phyloP scores from a whole-genome alignment of 2,329 filamentous ascomycete species.

The Coniosporium tulheliwenetii region DNA sequence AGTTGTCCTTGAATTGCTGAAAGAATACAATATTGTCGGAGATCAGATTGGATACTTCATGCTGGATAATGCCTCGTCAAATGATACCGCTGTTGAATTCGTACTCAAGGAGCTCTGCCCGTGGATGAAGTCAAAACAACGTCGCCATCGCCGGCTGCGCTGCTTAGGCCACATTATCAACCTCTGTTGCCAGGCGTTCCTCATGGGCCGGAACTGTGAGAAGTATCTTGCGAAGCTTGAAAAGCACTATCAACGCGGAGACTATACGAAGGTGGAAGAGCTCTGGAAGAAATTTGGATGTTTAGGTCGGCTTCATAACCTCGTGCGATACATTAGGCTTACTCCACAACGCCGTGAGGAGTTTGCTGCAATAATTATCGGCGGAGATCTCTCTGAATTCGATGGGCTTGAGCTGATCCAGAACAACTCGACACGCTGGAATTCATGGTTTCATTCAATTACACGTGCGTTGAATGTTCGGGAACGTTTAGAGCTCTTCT shows the following conservation, averaged over 20 bases:
- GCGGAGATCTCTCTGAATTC: neutral
- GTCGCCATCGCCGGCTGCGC: neutral
- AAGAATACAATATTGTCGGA: neutral
- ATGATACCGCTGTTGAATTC: constrained; percentile 1
- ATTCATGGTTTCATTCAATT: too few relatives aligned
- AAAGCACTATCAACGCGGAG: neutral
- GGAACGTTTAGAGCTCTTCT: too few relatives aligned
- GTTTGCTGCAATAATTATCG: neutral
- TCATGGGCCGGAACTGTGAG: neutral
- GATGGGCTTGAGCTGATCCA: neutral
- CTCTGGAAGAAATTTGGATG: neutral
- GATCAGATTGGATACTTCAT: constrained; percentile 1
- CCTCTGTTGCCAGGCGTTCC: constrained; percentile 2
- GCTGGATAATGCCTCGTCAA: neutral
- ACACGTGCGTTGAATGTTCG: too few relatives aligned
- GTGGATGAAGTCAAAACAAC: neutral
- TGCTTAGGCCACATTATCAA: constrained; percentile 5
- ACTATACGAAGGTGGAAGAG: neutral
- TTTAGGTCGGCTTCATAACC: neutral
- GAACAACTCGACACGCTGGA: too few relatives aligned
- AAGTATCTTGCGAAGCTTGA: neutral
- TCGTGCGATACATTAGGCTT: neutral
- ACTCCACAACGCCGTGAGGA: neutral
- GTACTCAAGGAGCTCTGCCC: neutral
- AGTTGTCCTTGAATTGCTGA: neutral